These are phyloP conservation scores for Yamadazyma epiphylla DNA, from an alignment of 1,139 yeast genomes.

Conservation along the genomic window DNA sequence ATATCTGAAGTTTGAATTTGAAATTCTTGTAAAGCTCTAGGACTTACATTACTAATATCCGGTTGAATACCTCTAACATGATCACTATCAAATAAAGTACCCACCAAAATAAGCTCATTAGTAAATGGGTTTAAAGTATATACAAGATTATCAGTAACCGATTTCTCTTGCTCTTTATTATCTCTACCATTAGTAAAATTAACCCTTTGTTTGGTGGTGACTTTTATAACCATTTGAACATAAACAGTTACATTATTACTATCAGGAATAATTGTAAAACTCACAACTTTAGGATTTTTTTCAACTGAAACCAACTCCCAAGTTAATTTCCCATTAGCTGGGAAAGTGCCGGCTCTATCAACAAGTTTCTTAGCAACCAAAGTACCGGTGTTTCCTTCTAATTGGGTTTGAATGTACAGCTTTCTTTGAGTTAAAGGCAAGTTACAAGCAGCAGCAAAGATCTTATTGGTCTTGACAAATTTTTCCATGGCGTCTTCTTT, in stretches of 20 bases:
- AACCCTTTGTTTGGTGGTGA: slow-evolving; percentile 70
- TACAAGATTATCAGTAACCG: slow-evolving; percentile 70
- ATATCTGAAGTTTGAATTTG: slow-evolving; percentile 27
- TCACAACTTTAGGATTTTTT: slow-evolving; percentile 65
- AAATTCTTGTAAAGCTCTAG: slow-evolving; percentile 23
- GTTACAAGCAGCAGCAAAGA: slow-evolving; percentile 42
- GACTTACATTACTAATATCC: slow-evolving; percentile 21
- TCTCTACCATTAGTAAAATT: slow-evolving; percentile 42
- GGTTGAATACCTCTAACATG: slow-evolving; percentile 34
- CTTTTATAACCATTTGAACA: slow-evolving; percentile 73
- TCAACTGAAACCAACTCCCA: slow-evolving; percentile 79
- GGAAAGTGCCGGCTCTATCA: slow-evolving; percentile 40
- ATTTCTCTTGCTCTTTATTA: slow-evolving; percentile 42
- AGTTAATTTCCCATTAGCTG: slow-evolving; percentile 53
- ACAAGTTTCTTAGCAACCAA: slow-evolving; percentile 29
- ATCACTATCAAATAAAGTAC: slow-evolving; percentile 74
- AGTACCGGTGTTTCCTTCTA: slow-evolving; percentile 31
- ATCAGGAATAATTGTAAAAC: slow-evolving; percentile 62
- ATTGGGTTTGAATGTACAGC: slow-evolving; percentile 25
- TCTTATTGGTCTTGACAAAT: slow-evolving; percentile 39
- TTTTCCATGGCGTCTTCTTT: slow-evolving; percentile 42
- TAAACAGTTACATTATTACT: slow-evolving; percentile 61
- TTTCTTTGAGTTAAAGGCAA: slow-evolving; percentile 24
- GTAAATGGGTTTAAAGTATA: slow-evolving; percentile 73
- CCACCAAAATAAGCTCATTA: slow-evolving; percentile 65